These are phyloP conservation scores for Alloascoidea hylecoeti DNA, from an alignment of 805 yeast species.

Conservation along the genomic window DNA sequence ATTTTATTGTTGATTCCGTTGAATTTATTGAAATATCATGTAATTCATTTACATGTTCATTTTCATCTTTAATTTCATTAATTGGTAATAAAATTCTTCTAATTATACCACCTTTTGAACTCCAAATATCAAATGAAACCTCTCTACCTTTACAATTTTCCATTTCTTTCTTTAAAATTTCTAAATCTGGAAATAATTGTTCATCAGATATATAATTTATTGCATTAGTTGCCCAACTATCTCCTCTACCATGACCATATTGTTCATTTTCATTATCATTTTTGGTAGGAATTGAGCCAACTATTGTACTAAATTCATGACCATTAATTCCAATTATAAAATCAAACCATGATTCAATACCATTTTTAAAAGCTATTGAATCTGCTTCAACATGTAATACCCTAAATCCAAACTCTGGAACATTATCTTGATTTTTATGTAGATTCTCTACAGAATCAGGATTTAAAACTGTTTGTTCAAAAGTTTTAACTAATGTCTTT, in stretches of 20 bases:
- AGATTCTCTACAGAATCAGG: conserved; percentile 16
- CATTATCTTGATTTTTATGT: conserved; percentile 13
- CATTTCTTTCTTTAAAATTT: conserved; percentile 28
- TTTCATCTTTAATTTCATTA: conserved; percentile 7
- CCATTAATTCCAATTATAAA: conserved; percentile 72
- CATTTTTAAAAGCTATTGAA: conserved; percentile 33
- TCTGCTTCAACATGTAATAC: conserved; percentile 32
- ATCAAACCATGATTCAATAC: conserved; percentile 80
- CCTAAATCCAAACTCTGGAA: conserved; percentile 35
- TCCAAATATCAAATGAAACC: conserved; percentile 59
- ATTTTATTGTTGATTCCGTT: background rate
- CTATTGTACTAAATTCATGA: conserved; percentile 32
- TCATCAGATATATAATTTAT: background rate
- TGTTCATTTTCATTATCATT: conserved; percentile 9
- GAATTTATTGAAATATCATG: background rate
- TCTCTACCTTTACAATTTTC: conserved; percentile 22
- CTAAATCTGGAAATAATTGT: conserved; percentile 6
- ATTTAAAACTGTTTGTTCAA: conserved; percentile 2
- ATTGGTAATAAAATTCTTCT: conserved; percentile 25
- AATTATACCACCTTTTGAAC: conserved; percentile 66
- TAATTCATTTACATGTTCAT: background rate
- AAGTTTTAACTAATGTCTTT: background rate
- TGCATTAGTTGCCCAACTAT: background rate
- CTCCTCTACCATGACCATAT: conserved; percentile 9
- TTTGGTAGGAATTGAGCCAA: conserved; percentile 3